Base-by-base conservation (phyloP, 768 basidiomycete species). In the Solioccasus polychromus region DNA sequence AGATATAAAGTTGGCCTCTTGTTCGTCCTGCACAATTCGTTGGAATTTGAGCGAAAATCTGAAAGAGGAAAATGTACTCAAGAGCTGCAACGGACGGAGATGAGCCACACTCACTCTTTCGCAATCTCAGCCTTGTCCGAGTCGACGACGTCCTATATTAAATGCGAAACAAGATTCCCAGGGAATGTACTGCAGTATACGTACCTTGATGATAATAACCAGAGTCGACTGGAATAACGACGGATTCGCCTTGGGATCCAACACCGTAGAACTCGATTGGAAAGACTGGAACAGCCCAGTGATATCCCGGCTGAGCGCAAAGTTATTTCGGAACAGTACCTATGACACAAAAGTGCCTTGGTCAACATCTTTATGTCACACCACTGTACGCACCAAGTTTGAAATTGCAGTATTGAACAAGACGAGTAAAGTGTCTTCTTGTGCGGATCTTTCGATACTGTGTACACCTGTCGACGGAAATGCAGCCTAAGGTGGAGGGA, bases 311-410 rank as follows among this genome's bases (percentile, higher is more conserved):
- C 77, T 76, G 2, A 83, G 61, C 0, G 82, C 79, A 42, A 83
- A 83, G 43, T 83, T 83, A 44, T 83, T 82, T 3, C 82, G 74
- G 65, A 82, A 82, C 2, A 82, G 61, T 2, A 83, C 78, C 81
- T 82, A n/a, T 8, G 29, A 2, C 2, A 14, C 15, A 30, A 0
- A n/a, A n/a, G n/a, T n/a, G n/a, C n/a, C n/a, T n/a, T n/a, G n/a
- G n/a, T n/a, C n/a, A n/a, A n/a, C n/a, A n/a, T n/a, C n/a, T n/a
- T n/a, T n/a, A n/a, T n/a, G n/a, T n/a, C n/a, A n/a, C n/a, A n/a
- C n/a, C n/a, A n/a, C n/a, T n/a, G n/a, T n/a, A n/a, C n/a, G n/a
- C n/a, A n/a, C n/a, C n/a, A n/a, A n/a, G n/a, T n/a, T n/a, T n/a
- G n/a, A n/a, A n/a, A n/a, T n/a, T n/a, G n/a, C n/a, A n/a, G n/a